A percentile compares a stretch with the other conserved stretches of the same genome.
Conservation (phyloP, 108 stramenopile species). For the Schizochytrium sp. region DNA sequence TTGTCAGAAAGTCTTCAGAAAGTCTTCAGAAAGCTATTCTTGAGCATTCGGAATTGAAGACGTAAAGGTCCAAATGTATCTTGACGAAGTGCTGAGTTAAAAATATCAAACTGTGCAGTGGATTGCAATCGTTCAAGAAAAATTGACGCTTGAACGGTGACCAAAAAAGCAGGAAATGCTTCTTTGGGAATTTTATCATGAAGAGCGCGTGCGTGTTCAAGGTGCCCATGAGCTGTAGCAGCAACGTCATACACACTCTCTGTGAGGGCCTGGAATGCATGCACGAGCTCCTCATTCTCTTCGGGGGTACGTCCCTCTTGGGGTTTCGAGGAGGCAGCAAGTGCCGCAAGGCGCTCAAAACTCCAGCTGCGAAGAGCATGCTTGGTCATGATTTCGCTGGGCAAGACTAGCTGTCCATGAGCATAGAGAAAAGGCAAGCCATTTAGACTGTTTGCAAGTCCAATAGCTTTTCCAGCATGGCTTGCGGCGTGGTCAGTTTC, state of each 20-base stretch:
- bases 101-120: slow-evolving; percentile 49
- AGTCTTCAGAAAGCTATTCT: no score
- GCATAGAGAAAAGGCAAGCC: slow-evolving; percentile 1
- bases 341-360: not conserved
- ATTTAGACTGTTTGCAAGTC: slow-evolving; percentile 26
- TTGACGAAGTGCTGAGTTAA: not conserved
- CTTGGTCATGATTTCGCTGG: slow-evolving; percentile 23
- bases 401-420: not conserved
- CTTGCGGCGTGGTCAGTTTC: slow-evolving; percentile 33
- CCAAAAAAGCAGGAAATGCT: not conserved
- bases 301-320: not conserved
- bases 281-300: not conserved
- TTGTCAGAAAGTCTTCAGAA: no score
- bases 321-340: not conserved
- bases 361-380: not conserved
- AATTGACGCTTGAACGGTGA: not conserved
- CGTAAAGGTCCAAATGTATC: not conserved
- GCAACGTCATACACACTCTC: slow-evolving; percentile 25
- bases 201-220: slow-evolving; percentile 19
- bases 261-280: not conserved
- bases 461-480: slow-evolving; percentile 32
- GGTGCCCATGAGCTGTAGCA: not conserved
- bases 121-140: slow-evolving; percentile 24
- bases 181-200: not conserved
- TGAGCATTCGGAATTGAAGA: not conserved